Evolutionary conservation across 805 yeast species (phyloP).

Genomic region (Blastobotrys chiropterorum): DNA sequence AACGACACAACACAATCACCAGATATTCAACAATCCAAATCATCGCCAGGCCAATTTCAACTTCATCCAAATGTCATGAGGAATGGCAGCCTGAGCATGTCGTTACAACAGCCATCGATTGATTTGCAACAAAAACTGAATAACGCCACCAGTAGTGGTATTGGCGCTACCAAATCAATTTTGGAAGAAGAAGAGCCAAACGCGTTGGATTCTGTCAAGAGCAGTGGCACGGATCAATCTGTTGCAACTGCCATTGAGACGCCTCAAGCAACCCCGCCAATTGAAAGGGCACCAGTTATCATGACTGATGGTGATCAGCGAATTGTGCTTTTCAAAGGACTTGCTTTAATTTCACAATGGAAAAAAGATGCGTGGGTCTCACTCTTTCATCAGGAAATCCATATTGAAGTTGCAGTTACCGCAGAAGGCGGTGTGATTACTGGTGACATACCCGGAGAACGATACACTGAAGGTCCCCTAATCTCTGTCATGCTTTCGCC

Average conservation of each 20-base stretch:
- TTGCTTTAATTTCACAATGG: constrained; percentile 16
- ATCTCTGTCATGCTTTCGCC: constrained; percentile 9
- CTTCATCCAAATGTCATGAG: neutral
- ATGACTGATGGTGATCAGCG: constrained; percentile 3
- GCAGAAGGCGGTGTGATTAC: constrained; percentile 17
- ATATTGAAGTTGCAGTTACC: constrained; percentile 14
- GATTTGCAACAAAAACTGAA: neutral
- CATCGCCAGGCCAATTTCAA: neutral
- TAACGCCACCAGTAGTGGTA: neutral
- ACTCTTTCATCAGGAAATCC: constrained; percentile 7
- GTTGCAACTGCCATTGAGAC: neutral
- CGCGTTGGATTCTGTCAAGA: neutral
- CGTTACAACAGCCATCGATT: neutral
- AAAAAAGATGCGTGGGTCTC: constrained; percentile 13
- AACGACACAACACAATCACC: neutral
- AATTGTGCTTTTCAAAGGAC: constrained; percentile 15
- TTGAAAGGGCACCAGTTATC: neutral
- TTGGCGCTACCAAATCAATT: neutral
- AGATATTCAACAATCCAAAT: neutral
- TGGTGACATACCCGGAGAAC: neutral
- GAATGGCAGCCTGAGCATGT: neutral
- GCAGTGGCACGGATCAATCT: neutral
- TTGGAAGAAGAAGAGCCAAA: neutral
- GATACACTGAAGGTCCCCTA: neutral
- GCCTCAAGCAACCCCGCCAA: neutral